Conservation (phyloP, 2,329 filamentous ascomycete species). For the Boeremia lycopersici region DNA sequence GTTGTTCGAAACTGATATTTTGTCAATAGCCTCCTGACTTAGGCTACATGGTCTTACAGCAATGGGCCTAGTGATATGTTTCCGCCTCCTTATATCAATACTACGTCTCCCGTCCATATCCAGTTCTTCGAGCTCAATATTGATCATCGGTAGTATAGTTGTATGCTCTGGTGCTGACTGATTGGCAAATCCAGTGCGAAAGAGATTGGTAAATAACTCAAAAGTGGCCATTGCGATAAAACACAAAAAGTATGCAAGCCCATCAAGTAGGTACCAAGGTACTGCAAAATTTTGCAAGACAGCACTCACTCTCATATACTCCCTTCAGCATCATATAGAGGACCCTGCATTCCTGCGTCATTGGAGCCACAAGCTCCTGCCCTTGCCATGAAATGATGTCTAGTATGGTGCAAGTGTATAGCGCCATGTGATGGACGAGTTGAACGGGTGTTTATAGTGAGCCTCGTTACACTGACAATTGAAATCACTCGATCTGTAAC, state of each 20-base stretch:
- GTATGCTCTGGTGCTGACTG: neutral
- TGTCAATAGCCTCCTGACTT: neutral
- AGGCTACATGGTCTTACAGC: neutral
- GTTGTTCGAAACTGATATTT: neutral
- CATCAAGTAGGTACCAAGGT: neutral
- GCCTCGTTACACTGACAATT: neutral
- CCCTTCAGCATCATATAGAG: neutral
- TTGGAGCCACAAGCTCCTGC: constrained; percentile 5
- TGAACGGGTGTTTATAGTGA: neutral
- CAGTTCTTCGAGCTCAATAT: constrained; percentile 13
- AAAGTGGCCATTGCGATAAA: neutral
- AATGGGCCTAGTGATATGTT: neutral
- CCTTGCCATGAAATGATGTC: constrained; percentile 3
- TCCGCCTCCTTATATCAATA: neutral
- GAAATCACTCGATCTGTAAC: neutral
- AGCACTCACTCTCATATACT: constrained; percentile 1
- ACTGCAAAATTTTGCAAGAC: neutral
- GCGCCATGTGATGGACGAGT: neutral
- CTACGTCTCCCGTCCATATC: constrained; percentile 3
- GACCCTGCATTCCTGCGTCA: constrained; percentile 9
- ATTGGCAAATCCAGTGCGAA: neutral
- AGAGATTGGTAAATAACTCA: neutral
- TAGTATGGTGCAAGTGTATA: neutral
- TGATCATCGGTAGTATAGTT: neutral
- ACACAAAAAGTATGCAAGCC: neutral